Base-by-base conservation (phyloP, 1,284 basidiomycete species). In the Ustanciosporium gigantosporum region DNA sequence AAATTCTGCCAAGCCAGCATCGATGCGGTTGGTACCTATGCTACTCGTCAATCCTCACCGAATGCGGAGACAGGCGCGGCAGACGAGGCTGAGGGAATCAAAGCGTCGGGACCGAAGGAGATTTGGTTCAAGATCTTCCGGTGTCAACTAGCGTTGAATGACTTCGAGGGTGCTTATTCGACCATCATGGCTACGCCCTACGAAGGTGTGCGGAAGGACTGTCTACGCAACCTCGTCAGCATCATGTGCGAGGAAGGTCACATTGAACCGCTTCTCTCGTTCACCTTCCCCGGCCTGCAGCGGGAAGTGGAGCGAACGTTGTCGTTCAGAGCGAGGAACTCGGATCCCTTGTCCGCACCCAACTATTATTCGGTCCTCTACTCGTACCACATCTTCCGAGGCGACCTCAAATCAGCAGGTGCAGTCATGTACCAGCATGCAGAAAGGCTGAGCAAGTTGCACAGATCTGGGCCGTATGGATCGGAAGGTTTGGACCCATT, bases 341-440 rank as follows among this genome's bases (percentile, higher is more conserved):
- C 88, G 17, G 90, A 97, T 80, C 91, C 94, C 36, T 84, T 90
- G 41, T 81, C 87, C 32, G 83, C 82, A 34, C 93, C 93, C 0
- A 88, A 88, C 74, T 98, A 96, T 81, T 89, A 91, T 40, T 84
- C 86, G 66, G 89, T 98, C 49, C 81, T 98, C n/a, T 96, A 97
- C 80, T 88, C 91, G 38, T 98, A 92, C 42, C 68, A 74, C 36
- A 36, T 72, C n/a, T 60, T 66, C 31, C 66, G 73, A 13, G 72
- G 75, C 25, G 74, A 78, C 60, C 60, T 73, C 48, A 77, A 76
- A 35, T 73, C 66, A 46, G 77, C 73, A 7, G 73, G 69, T 9
- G 71, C 74, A 13, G 87, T 87, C 19, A 97, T 98, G 93, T 97
- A 95, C 78, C 89, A 92, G 70, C 88, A 91, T 55, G 91, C 89